phyloP scores from a whole-genome alignment of 1,284 basidiomycete genomes.

The Malassezia obtusa region DNA sequence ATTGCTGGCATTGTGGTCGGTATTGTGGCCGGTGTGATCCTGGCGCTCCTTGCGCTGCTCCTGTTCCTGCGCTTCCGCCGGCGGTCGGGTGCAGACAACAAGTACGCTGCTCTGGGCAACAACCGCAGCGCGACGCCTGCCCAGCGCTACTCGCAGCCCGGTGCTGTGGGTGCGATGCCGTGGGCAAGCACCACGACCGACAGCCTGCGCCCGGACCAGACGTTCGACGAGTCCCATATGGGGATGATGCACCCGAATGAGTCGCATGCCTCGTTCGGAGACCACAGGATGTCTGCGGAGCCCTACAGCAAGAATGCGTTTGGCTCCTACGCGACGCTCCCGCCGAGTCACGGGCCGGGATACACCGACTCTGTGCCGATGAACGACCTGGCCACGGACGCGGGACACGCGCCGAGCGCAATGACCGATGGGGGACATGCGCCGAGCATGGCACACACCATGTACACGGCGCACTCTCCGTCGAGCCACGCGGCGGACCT shows the following conservation, averaged over 20 bases:
- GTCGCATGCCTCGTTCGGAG: neutral
- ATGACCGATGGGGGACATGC: no score
- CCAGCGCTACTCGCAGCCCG: neutral
- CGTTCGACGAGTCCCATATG: neutral
- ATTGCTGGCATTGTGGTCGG: constrained; percentile 17
- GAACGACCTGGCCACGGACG: constrained; percentile 9
- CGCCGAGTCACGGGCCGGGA: neutral
- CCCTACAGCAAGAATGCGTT: neutral
- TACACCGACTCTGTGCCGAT: no score
- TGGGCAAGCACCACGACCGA: neutral
- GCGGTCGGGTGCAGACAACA: neutral
- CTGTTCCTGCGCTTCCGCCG: neutral
- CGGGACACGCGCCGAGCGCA: no score
- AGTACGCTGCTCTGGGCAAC: neutral
- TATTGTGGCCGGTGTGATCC: neutral
- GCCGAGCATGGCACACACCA: no score
- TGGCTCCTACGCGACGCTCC: neutral
- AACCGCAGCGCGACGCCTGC: neutral
- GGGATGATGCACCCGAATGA: constrained; percentile 4
- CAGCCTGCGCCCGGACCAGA: neutral
- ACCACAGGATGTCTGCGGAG: neutral
- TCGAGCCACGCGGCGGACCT: no score
- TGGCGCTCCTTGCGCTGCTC: neutral
- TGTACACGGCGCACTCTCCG: no score
- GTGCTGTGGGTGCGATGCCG: constrained; percentile 1